Evolutionary conservation across 2,329 filamentous ascomycete genomes (phyloP), one percentile per base, ranked within the genome.

Genomic region (Penicillium fuscoglaucum): DNA sequence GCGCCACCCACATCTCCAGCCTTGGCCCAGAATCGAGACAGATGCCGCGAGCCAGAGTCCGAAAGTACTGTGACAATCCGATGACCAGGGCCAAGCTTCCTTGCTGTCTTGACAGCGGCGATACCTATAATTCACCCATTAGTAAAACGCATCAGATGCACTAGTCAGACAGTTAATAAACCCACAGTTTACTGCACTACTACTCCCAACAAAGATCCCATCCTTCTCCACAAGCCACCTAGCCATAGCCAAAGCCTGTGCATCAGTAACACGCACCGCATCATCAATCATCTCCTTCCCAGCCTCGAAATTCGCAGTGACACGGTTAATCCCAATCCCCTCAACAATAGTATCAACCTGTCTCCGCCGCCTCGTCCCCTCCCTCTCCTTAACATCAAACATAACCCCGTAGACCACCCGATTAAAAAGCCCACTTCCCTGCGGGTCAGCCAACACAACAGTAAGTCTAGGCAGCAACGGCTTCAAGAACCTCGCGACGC

Each of bases 271-370:
- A 59, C 88, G 85, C 39, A 98, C 87, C 3, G 95, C 93, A 76
- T 97, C 92, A 73, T 97, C 91, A 53, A 99, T 85, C 55, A 97
- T 77, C 69, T 93, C 88, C 64, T 91, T 83, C 0, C 93, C 95
- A 29, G 87, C 88, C 72, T 96, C 90, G 64, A 99, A 95, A 74
- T 98, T 99, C 53, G 87, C 84, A 1, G 95, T 99, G n/a, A 96
- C 83, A 2, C 95, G 87, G 72, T 96, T 99, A 74, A 98, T 90
- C 1, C 95, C 95, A 63, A 99, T 91, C 1, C 95, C 95, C 77
- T 99, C 96, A 29, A 99, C 91, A 63, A 99, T 91, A 5, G 89
- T 93, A 78, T 99, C 96, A 52, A 99, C 91, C 76, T 99, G 96
- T 68, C 90, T 87, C 59, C 95, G 83, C 49, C 96, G 84, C 15